phyloP scores from a whole-genome alignment of 2,329 filamentous ascomycete genomes.

The Aspergillus luchuensis region DNA sequence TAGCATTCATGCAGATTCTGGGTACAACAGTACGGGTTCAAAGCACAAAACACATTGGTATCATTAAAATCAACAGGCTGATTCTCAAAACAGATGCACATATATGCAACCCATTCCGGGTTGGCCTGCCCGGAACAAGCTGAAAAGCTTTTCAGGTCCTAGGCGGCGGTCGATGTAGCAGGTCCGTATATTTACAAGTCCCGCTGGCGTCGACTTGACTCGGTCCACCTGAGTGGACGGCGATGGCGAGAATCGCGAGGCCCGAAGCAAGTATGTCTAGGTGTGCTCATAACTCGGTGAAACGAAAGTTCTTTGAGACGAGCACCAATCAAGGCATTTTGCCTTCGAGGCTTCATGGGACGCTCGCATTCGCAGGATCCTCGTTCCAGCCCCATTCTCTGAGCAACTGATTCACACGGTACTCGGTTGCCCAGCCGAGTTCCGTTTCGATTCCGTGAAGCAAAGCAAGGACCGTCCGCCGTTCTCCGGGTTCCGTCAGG shows the following conservation, averaged over 20 bases:
- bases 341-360: not conserved
- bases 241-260: not conserved
- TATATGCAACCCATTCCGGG: not conserved
- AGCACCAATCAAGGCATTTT: not conserved
- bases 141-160: too few species aligned
- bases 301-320: not conserved
- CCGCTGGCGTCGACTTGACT: not conserved
- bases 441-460: constrained; percentile 63
- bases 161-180: not conserved
- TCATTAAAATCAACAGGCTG: constrained; percentile 2
- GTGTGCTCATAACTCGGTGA: not conserved
- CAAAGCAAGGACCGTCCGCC: constrained; percentile 57
- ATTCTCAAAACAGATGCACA: constrained; percentile 3
- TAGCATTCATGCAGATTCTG: not conserved
- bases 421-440: constrained; percentile 65
- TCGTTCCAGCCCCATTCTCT: constrained; percentile 44
- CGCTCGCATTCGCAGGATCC: not conserved
- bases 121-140: not conserved
- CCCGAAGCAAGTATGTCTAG: not conserved
- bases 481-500: constrained; percentile 56
- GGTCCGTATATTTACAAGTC: not conserved
- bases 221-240: not conserved
- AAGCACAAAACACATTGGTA: constrained; percentile 1
- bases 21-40: not conserved
- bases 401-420: constrained; percentile 58